Evolutionary conservation across 495 filamentous ascomycete species (phyloP).

Genomic region (Cercophora sp.): DNA sequence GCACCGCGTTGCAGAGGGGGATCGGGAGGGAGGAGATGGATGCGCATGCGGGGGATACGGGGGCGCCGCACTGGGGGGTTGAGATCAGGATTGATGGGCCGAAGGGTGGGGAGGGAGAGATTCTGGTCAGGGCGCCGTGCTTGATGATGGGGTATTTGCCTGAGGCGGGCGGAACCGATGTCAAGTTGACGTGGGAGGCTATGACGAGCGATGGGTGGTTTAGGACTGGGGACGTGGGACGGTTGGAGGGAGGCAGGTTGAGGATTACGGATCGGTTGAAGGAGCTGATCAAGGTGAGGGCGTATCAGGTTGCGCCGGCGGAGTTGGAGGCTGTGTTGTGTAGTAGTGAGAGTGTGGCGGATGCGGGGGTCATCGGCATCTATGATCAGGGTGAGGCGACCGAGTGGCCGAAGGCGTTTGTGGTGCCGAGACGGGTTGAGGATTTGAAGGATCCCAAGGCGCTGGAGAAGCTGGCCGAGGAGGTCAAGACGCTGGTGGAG

Average conservation of each 20-base stretch:
- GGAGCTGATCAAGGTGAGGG: constrained; percentile 75
- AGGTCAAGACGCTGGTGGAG: constrained; percentile 48
- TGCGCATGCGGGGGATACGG: constrained; percentile 56
- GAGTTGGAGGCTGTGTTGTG: constrained; percentile 65
- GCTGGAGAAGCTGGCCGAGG: constrained; percentile 43
- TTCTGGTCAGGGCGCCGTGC: constrained; percentile 53
- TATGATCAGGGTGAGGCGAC: constrained; percentile 57
- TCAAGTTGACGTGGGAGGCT: constrained; percentile 54
- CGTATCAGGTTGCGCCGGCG: constrained; percentile 65
- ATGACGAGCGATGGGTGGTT: constrained; percentile 59
- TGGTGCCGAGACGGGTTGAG: constrained; percentile 40
- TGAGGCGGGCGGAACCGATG: constrained; percentile 13
- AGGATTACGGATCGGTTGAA: constrained; percentile 73
- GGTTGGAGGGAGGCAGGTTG: constrained; percentile 58
- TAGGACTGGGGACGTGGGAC: constrained; percentile 65
- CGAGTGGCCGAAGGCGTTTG: constrained; percentile 29
- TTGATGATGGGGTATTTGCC: constrained; percentile 54
- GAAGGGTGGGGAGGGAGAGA: constrained; percentile 50
- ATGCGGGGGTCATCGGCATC: constrained; percentile 62
- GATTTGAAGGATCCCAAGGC: constrained; percentile 45
- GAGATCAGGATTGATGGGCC: constrained; percentile 58
- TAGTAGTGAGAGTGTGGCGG: constrained; percentile 51
- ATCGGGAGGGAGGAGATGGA: constrained; percentile 53
- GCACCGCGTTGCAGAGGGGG: constrained; percentile 57
- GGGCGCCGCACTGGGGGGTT: constrained; percentile 47